Percentiles rank a stretch among this genome's conserved stretches.
Conservation (phyloP, 108 stramenopile species). For the Fragilaria radians region DNA sequence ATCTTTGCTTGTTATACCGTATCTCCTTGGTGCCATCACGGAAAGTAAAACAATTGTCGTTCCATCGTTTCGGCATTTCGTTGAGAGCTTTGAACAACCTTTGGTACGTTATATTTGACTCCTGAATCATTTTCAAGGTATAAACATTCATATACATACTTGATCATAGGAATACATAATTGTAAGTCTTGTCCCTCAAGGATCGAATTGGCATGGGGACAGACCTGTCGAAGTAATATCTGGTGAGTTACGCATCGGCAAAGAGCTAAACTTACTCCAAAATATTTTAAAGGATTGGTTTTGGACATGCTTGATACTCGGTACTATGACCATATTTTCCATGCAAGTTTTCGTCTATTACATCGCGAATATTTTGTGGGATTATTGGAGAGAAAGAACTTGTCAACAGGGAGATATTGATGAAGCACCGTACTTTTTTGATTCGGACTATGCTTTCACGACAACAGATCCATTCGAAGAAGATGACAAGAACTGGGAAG, state of each 20-base stretch:
- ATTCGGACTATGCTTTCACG: neutral
- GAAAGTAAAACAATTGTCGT: slow-evolving; percentile 57
- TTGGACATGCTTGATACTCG: slow-evolving; percentile 49
- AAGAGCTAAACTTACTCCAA: slow-evolving; percentile 59
- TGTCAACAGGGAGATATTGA: neutral
- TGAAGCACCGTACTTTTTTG: neutral
- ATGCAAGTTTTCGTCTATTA: slow-evolving; percentile 13
- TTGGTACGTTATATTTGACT: slow-evolving; percentile 20
- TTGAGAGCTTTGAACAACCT: slow-evolving; percentile 40
- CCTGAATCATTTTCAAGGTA: neutral
- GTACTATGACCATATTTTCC: slow-evolving; percentile 34
- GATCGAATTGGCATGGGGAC: slow-evolving; percentile 9
- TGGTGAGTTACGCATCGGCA: slow-evolving; percentile 61
- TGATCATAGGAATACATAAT: slow-evolving; percentile 28
- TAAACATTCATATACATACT: slow-evolving; percentile 9
- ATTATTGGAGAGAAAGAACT: neutral
- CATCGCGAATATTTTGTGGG: neutral
- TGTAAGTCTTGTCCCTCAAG: slow-evolving; percentile 17
- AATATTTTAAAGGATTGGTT: slow-evolving; percentile 53
- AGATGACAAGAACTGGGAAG: neutral
- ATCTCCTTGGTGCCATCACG: slow-evolving; percentile 49
- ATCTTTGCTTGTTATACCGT: slow-evolving; percentile 35
- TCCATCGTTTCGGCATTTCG: slow-evolving; percentile 62
- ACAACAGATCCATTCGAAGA: neutral
- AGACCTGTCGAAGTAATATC: slow-evolving; percentile 37